Evolutionary conservation across 2,329 filamentous ascomycete species (phyloP).

Genomic region (Fusarium bactridioides): DNA sequence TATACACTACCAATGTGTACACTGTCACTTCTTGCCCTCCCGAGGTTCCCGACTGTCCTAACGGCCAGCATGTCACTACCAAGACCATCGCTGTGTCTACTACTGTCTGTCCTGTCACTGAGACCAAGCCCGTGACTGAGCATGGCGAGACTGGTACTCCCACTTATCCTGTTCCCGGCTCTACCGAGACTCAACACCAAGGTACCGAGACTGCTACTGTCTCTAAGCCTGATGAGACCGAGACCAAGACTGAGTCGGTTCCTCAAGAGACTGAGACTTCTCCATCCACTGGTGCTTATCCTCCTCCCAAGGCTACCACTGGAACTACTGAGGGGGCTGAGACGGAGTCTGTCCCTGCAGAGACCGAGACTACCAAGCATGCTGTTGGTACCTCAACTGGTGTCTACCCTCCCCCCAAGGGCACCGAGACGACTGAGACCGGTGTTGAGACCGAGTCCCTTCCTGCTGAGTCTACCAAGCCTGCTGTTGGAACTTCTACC

Average conservation of each 20-base stretch:
- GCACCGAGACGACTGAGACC: background rate
- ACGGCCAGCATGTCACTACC: constrained; percentile 23
- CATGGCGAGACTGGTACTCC: constrained; percentile 16
- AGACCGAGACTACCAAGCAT: background rate
- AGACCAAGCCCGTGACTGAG: constrained; percentile 4
- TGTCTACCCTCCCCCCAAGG: background rate
- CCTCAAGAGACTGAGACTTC: background rate
- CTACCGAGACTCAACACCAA: background rate
- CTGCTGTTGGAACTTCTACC: background rate
- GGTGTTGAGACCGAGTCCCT: background rate
- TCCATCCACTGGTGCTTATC: background rate
- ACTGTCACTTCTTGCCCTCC: constrained; percentile 34
- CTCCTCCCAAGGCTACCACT: background rate
- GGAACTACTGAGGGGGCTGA: background rate
- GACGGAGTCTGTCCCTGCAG: background rate
- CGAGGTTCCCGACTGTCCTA: constrained; percentile 32
- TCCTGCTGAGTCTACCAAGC: background rate
- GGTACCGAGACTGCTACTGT: constrained; percentile 3
- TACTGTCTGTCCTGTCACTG: constrained; percentile 35
- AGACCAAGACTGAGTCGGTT: background rate
- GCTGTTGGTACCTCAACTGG: background rate
- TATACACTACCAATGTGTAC: constrained; percentile 36
- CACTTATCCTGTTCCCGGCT: background rate
- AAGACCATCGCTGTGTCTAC: constrained; percentile 37
- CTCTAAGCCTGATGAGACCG: background rate